Evolutionary conservation across 1,139 yeast species (phyloP).

Genomic region (Nakaseomyces sp.): DNA sequence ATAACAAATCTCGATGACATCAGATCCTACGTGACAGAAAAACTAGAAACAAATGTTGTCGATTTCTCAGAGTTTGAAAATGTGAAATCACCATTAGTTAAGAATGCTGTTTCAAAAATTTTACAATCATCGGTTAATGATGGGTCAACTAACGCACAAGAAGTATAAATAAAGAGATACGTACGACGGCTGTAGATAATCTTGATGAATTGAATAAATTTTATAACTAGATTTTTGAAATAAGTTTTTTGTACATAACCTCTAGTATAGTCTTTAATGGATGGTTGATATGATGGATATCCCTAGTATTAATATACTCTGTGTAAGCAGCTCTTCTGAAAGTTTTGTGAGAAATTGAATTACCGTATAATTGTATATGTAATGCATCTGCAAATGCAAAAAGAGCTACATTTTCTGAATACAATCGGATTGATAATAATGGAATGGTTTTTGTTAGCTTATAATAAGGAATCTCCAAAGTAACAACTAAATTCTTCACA

Average conservation of each 20-base stretch:
- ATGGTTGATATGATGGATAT: conserved; percentile 16
- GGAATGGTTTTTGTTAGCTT: conserved; percentile 25
- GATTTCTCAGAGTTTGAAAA: conserved; percentile 15
- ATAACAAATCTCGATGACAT: conserved; percentile 18
- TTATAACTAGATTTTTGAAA: conserved; percentile 7
- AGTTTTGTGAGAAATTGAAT: conserved; percentile 15
- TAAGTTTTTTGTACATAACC: conserved; percentile 1
- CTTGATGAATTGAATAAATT: not conserved
- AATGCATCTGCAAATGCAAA: conserved; percentile 27
- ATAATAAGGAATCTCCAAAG: conserved; percentile 30
- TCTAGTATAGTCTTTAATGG: conserved; percentile 12
- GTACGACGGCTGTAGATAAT: not conserved
- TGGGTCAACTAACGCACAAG: conserved; percentile 6
- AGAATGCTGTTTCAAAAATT: conserved; percentile 1
- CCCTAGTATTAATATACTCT: conserved; percentile 15
- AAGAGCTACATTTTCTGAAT: conserved; percentile 25
- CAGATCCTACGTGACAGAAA: conserved; percentile 13
- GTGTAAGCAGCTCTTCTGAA: conserved; percentile 16
- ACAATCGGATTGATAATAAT: conserved; percentile 22
- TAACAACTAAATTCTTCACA: conserved; percentile 26
- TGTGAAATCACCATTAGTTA: not conserved
- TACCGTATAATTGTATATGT: conserved; percentile 20
- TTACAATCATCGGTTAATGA: not conserved
- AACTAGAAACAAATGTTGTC: conserved; percentile 11
- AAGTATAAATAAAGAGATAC: not conserved